phyloP scores from a whole-genome alignment of 345 rosid genomes.

The Anastatica hierochuntica region DNA sequence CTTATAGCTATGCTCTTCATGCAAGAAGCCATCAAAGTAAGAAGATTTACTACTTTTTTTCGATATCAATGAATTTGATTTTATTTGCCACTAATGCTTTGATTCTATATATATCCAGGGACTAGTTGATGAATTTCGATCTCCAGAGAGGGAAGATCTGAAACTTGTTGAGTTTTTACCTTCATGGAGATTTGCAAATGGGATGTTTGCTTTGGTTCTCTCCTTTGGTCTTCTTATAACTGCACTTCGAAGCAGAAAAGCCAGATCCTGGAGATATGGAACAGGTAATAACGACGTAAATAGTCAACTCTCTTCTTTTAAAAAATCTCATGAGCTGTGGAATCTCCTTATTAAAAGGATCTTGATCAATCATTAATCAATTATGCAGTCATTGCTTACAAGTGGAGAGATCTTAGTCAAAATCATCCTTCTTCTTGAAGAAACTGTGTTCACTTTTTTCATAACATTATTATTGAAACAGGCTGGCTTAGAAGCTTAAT shows the following conservation, averaged over 20 bases:
- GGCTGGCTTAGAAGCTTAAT: conserved; percentile 84
- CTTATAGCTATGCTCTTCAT: conserved; percentile 96
- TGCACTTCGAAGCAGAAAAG: conserved; percentile 74
- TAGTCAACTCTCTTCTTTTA: conserved; percentile 11
- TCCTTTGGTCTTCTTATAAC: conserved; percentile 85
- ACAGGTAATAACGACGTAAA: conserved; percentile 41
- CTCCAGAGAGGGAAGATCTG: conserved; percentile 54
- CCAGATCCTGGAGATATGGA: conserved; percentile 91
- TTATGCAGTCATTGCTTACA: conserved; percentile 5
- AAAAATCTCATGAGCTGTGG: conserved; percentile 15
- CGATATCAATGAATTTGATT: background rate
- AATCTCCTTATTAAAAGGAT: conserved; percentile 25
- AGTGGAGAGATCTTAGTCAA: conserved; percentile 7
- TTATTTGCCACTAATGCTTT: background rate
- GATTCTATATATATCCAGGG: conserved; percentile 40
- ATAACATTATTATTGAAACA: conserved; percentile 19
- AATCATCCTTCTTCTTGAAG: conserved; percentile 13
- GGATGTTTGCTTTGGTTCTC: conserved; percentile 89
- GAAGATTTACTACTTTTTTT: background rate
- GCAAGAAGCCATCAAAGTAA: conserved; percentile 93
- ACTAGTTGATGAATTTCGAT: conserved; percentile 73
- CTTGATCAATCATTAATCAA: conserved; percentile 11
- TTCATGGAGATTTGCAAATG: conserved; percentile 92
- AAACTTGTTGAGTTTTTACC: conserved; percentile 41
- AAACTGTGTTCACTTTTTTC: background rate